A percentile compares a stretch with the other conserved stretches of the same genome.
These are phyloP conservation scores for Tephrocybe sp. DNA, from an alignment of 768 basidiomycete genomes.

Conservation along the genomic window DNA sequence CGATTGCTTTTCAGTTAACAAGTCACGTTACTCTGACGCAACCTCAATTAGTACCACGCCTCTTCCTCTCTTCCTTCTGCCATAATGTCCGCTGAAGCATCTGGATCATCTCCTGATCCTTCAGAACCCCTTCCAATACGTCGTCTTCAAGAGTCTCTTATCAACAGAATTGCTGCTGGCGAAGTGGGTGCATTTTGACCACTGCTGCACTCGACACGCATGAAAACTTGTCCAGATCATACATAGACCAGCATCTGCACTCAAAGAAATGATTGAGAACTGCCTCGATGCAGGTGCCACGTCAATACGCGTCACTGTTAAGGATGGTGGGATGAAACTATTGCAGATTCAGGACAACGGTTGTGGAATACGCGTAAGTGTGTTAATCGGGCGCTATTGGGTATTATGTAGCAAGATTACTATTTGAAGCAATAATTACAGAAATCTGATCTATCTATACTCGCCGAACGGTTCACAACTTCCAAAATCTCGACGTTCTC, in stretches of 20 bases:
- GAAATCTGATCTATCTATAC: slow-evolving; percentile 86
- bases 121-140: slow-evolving; percentile 63
- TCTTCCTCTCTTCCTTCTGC: not conserved
- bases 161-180: slow-evolving; percentile 89
- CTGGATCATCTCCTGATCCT: slow-evolving; percentile 1
- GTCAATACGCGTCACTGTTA: slow-evolving; percentile 81
- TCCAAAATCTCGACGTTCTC: slow-evolving; percentile 87
- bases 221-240: slow-evolving; percentile 22
- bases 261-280: slow-evolving; percentile 96
- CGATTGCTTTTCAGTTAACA: not conserved
- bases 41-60: not conserved
- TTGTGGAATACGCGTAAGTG: slow-evolving; percentile 79
- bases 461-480: slow-evolving; percentile 94
- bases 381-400: not conserved
- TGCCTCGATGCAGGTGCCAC: slow-evolving; percentile 91
- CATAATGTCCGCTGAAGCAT: slow-evolving; percentile 6
- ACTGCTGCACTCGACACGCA: not conserved
- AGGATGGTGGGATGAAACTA: slow-evolving; percentile 94
- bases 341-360: slow-evolving; percentile 98
- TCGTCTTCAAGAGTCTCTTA: slow-evolving; percentile 76
- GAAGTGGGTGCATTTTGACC: slow-evolving; percentile 38
- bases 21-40: slow-evolving; percentile 14
- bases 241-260: slow-evolving; percentile 81
- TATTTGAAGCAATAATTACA: slow-evolving; percentile 25
- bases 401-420: not conserved